Evolutionary conservation across 2,329 filamentous ascomycete genomes (phyloP).

Genomic region (Emergomyces africanus): DNA sequence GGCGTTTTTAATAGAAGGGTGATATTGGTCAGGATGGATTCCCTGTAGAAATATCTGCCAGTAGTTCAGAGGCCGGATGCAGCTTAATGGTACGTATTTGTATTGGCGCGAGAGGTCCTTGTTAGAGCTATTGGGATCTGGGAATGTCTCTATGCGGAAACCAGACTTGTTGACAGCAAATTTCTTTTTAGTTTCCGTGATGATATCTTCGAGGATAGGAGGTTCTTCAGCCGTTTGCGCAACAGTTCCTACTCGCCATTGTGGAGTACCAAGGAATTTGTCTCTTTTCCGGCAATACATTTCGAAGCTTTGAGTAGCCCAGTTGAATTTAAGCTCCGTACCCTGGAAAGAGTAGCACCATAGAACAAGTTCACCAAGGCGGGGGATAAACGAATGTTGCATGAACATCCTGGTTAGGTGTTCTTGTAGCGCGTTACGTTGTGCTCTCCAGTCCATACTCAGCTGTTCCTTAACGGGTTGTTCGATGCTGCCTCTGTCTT

Average conservation of each 20-base stretch:
- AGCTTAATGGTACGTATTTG: conserved; percentile 41
- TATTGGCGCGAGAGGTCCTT: conserved; percentile 43
- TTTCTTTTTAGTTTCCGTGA: conserved; percentile 26
- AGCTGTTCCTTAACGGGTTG: conserved; percentile 35
- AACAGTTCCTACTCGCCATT: conserved; percentile 47
- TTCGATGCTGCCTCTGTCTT: conserved; percentile 28
- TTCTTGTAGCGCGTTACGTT: conserved; percentile 31
- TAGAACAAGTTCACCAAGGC: conserved; percentile 45
- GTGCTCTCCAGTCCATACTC: conserved; percentile 46
- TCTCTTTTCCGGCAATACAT: conserved; percentile 22
- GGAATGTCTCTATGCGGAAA: conserved; percentile 45
- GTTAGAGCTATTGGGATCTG: conserved; percentile 37
- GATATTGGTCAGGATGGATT: conserved; percentile 30
- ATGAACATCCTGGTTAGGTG: conserved; percentile 31
- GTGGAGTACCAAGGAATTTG: conserved; percentile 26
- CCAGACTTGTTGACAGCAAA: conserved; percentile 39
- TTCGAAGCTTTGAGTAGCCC: conserved; percentile 16
- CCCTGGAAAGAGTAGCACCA: conserved; percentile 31
- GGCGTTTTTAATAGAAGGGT: conserved; percentile 43
- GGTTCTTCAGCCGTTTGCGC: conserved; percentile 38
- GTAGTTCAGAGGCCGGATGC: conserved; percentile 42
- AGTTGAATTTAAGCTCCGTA: conserved; percentile 25
- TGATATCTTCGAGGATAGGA: conserved; percentile 34
- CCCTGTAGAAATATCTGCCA: conserved; percentile 39
- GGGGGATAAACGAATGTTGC: conserved; percentile 40